phyloP scores from a whole-genome alignment of 495 filamentous ascomycete genomes.

The Tuber microsphaerosporum region DNA sequence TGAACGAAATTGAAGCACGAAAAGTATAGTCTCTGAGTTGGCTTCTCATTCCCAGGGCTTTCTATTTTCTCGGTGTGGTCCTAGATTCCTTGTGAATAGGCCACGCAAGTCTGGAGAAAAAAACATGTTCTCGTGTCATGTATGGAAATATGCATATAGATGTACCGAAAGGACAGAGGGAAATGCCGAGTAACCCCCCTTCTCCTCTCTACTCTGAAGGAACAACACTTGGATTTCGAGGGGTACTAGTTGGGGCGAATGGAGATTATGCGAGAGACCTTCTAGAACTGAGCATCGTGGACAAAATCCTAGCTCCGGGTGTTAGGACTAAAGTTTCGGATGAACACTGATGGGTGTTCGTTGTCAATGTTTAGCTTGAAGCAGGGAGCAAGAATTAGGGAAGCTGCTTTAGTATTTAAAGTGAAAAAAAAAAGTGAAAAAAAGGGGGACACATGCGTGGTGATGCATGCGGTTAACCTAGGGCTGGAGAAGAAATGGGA shows the following conservation, averaged over 20 bases:
- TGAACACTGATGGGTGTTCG: conserved; percentile 30
- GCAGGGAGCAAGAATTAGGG: background rate
- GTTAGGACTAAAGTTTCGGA: conserved; percentile 22
- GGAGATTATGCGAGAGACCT: conserved; percentile 9
- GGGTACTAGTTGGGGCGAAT: background rate
- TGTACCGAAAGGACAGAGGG: background rate
- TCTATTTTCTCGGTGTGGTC: background rate
- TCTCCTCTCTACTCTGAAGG: background rate
- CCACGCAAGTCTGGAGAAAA: background rate
- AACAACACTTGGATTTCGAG: background rate
- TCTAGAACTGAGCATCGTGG: conserved; percentile 3
- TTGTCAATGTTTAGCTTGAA: conserved; percentile 17
- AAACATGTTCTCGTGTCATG: background rate
- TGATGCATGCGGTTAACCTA: conserved; percentile 26
- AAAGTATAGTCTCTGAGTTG: background rate
- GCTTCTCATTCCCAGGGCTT: background rate
- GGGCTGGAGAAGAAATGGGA: conserved; percentile 6
- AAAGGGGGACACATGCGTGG: background rate
- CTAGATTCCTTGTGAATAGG: background rate
- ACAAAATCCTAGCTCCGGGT: conserved; percentile 8
- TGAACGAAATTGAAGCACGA: background rate
- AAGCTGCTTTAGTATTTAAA: background rate
- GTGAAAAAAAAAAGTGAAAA: background rate
- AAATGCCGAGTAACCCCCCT: background rate
- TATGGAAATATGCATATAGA: background rate